These are phyloP conservation scores for Gaeumannomyces tritici DNA, from an alignment of 2,329 filamentous ascomycete genomes.

Conservation along the genomic window DNA sequence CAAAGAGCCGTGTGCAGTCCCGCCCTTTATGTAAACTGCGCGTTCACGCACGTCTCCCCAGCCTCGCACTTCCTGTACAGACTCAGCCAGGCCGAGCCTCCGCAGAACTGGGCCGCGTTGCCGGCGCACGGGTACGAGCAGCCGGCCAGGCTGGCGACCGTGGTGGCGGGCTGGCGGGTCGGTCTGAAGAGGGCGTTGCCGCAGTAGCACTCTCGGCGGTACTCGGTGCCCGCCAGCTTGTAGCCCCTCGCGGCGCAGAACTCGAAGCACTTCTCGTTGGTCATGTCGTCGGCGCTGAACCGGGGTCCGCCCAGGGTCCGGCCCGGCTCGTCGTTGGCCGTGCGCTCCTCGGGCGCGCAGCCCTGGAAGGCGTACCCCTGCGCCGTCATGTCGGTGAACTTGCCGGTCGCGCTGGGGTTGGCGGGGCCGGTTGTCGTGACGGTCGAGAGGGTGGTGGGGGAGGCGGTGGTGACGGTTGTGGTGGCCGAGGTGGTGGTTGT, in stretches of 20 bases:
- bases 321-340: slow-evolving; percentile 12
- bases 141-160: background rate
- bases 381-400: slow-evolving; percentile 13
- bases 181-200: slow-evolving; percentile 14
- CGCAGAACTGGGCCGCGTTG: slow-evolving; percentile 9
- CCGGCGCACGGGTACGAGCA: slow-evolving; percentile 10
- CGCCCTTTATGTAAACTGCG: background rate
- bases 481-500: slow-evolving; percentile 5
- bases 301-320: slow-evolving; percentile 12
- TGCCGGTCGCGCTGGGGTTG: slow-evolving; percentile 4
- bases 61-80: background rate
- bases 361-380: slow-evolving; percentile 15
- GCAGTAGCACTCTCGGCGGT: slow-evolving; percentile 42
- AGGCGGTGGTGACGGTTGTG: slow-evolving; percentile 1
- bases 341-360: slow-evolving; percentile 17
- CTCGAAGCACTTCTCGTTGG: slow-evolving; percentile 35
- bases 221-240: slow-evolving; percentile 38
- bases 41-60: background rate
- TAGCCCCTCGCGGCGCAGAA: slow-evolving; percentile 37
- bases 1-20: too few relatives aligned
- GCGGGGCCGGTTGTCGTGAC: slow-evolving; percentile 2
- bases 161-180: slow-evolving; percentile 4
- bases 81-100: slow-evolving; percentile 3
- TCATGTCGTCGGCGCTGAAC: slow-evolving; percentile 26
- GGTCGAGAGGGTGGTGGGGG: slow-evolving; percentile 3